Evolutionary conservation across 1,284 basidiomycete species (phyloP), one percentile per base, ranked within the genome.

Genomic region (Coniophora puteana): DNA sequence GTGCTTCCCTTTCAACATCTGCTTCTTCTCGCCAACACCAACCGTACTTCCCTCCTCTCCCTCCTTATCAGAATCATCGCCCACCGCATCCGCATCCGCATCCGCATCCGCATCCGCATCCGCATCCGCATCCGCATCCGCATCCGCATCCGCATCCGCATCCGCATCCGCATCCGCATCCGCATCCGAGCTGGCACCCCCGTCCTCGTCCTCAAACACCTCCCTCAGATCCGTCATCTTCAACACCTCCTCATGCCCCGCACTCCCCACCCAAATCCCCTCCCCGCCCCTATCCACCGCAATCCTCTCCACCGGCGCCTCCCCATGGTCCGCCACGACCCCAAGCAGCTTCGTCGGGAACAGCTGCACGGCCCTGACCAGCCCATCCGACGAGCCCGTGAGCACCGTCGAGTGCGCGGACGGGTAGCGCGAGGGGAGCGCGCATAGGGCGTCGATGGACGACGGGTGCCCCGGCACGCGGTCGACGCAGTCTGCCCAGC

Each of bases 401-500:
- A 95, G 77, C 41, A 97, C 77, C 1, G 89, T 91, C 40, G 79
- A 80, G 18, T 78, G 65, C 10, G 80, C 69, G 47, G 85, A 76
- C 12, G 81, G 71, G 48, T 80, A 74, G n/a, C 74, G 73, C 10
- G 74, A 65, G 3, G 89, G 85, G 10, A 96, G 61, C 33, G 77
- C 62, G 50, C 87, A 89, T 14, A 94, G 71, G 3, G 91, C 81
- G 55, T 94, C 92, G 33, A 94, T 79, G 12, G 89, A 93, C 48
- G 89, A 76, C 5, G 92, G 91, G 61, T 94, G 92, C 2, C 91
- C 94, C 22, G 92, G 89, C 38, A 97, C 78, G 26, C 94, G 80
- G 62, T 97, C 94, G 4, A 97, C 91, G 56, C 92, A 93, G 59
- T 97, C 94, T 3, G 81, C 83, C 79, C 90, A 91, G 2, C 93